Base-by-base conservation (phyloP, 768 basidiomycete genomes). In the Lactarius hatsudake region DNA sequence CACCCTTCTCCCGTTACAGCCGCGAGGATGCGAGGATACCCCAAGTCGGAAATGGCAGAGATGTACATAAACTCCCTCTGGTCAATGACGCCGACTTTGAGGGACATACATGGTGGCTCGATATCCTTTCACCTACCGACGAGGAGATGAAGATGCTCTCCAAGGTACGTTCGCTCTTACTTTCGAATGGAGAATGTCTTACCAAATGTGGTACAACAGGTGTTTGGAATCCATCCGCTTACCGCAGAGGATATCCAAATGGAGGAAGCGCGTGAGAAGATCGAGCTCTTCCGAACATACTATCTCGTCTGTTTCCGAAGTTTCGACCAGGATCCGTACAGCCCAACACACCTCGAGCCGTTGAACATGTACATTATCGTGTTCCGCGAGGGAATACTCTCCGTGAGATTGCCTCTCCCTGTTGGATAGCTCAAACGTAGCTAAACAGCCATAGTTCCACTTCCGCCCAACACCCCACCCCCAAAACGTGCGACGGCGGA, bases 351-450 rank as follows among this genome's bases (percentile, higher is more conserved):
- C 76, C 87, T 99, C 56, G 96, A 99, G 76, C 97, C 97, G 18
- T 82, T 98, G 70, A 99, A 99, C 79, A 98, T 98, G 96, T 99
- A 99, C 79, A 96, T 99, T 72, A 92, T 98, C 72, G 97, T 99
- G 59, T 98, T 99, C 80, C 85, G 96, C 28, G 97, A 98, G 76
- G 97, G 97, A 20, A 98, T 88, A 2, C 81, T 98, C 59, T 97
- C 94, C 10, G 96, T 97, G 73, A 73, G 89, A 83, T 1, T 40
- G 20, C 15, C 34, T 18, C 42, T 61, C 12, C 61, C 36, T 63
- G 10, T 51, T 26, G 36, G 56, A 51, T 59, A 12, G 38, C 42
- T 5, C 53, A 42, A 28, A 13, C 23, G 48, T 30, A 6, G 8
- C 59, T 69, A 62, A 54, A 63, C 34, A 4, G 9, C 10, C 66